These are phyloP conservation scores for Delphinella strobiligena DNA, from an alignment of 2,329 filamentous ascomycete genomes.

Conservation along the genomic window DNA sequence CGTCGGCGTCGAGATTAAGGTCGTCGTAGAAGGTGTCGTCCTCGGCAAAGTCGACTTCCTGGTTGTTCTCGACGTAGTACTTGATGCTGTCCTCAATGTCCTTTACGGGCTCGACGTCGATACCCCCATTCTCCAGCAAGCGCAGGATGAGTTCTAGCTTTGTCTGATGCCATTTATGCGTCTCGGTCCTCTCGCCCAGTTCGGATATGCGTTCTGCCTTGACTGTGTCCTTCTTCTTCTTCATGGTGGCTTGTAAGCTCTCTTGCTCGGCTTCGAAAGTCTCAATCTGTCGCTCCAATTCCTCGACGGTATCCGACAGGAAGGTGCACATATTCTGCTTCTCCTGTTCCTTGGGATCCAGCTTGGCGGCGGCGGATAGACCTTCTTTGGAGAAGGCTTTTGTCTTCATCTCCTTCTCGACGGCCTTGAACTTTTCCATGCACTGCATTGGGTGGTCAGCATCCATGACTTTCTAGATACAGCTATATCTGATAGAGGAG, in stretches of 20 bases:
- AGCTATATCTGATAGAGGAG: neutral
- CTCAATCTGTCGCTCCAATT: constrained; percentile 89
- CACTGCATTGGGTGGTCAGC: too few species aligned
- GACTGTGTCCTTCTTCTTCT: constrained; percentile 79
- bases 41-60: constrained; percentile 81
- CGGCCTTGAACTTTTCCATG: constrained; percentile 99
- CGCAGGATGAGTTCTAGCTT: constrained; percentile 86
- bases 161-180: constrained; percentile 91
- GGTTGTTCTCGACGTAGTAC: constrained; percentile 87
- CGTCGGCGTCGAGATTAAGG: constrained; percentile 81
- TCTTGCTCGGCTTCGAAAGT: constrained; percentile 83
- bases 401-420: constrained; percentile 99
- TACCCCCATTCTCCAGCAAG: constrained; percentile 80
- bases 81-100: constrained; percentile 85
- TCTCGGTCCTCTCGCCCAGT: constrained; percentile 72
- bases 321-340: constrained; percentile 84
- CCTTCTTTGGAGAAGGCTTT: constrained; percentile 99
- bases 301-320: constrained; percentile 74
- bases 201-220: constrained; percentile 83
- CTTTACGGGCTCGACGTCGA: constrained; percentile 77
- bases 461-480: constrained; percentile 2
- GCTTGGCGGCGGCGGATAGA: constrained; percentile 75
- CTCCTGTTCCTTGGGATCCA: constrained; percentile 96
- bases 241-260: constrained; percentile 72
- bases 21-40: constrained; percentile 95